phyloP scores from a whole-genome alignment of 495 filamentous ascomycete genomes.

The Schizothecium vesticola region DNA sequence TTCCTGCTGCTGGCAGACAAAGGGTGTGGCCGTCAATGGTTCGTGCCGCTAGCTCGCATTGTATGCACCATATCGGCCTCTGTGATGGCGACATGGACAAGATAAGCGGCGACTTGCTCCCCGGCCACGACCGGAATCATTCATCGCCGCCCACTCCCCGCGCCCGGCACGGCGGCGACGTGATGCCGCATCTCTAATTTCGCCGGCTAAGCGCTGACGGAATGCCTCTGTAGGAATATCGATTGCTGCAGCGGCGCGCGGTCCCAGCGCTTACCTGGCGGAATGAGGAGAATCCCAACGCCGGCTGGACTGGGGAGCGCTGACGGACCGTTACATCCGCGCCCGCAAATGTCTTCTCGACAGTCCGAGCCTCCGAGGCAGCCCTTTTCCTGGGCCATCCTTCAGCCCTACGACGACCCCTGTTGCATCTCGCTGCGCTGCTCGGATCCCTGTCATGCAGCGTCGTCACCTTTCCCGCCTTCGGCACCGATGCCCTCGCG shows the following conservation, averaged over 20 bases:
- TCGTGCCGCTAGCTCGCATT: neutral
- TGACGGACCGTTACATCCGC: constrained; percentile 6
- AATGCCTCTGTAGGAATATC: neutral
- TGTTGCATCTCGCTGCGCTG: neutral
- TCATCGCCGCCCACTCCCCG: neutral
- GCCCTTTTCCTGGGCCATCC: neutral
- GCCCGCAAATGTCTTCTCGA: neutral
- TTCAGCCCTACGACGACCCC: constrained; percentile 15
- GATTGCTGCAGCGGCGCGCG: neutral
- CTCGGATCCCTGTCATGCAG: constrained; percentile 6
- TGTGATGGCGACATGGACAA: neutral
- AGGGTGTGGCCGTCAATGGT: no score
- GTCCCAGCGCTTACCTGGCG: constrained; percentile 1
- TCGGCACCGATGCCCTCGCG: constrained; percentile 6
- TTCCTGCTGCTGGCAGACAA: no score
- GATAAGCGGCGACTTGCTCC: constrained; percentile 7
- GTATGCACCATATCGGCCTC: neutral
- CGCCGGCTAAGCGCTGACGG: constrained; percentile 2
- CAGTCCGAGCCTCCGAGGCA: constrained; percentile 4
- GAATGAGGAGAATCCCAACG: neutral
- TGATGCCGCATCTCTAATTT: constrained; percentile 1
- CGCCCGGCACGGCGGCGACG: neutral
- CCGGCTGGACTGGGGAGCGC: neutral
- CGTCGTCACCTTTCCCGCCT: constrained; percentile 7
- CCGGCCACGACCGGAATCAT: neutral